Base-by-base conservation (phyloP, 495 filamentous ascomycete species). In the Penicillium samsonianum region DNA sequence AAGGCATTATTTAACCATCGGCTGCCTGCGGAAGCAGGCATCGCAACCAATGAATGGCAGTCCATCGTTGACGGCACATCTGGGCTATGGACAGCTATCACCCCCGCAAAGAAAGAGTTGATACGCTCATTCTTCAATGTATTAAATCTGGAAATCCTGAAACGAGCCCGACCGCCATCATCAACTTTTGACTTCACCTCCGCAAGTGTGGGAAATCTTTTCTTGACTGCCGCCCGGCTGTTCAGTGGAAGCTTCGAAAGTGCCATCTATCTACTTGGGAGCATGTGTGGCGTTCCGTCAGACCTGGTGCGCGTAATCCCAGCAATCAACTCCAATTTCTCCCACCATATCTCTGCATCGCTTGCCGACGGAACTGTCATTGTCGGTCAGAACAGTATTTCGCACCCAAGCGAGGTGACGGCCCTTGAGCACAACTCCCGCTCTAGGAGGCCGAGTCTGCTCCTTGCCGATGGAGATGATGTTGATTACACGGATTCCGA, bases 191-290 rank as follows among this genome's bases (percentile, higher is more conserved):
- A 94, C 71, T 98, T 96, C 67, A 84, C 88, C 25, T 84, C 84
- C 26, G 94, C 93, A 9, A 90, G 88, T 50, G 87, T 96, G n/a
- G 93, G 93, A 19, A 98, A 98, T 68, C 73, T 98, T 28, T 98
- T 98, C 72, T 73, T 98, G 50, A 96, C 94, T 9, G 82, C 91
- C 23, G 89, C 88, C 3, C 82, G 90, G 0, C 80, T 94, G 35
- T 92, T 93, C 68, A 87, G 87, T 5, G 90, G 91, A 30, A 88
- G 85, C 30, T 87, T 93, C 53, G 90, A 92, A 65, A 86, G 84
- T 40, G 89, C 88, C 37, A 91, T 95, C 53, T 94, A 91, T 65
- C 80, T 94, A 4, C 80, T 94, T 8, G 85, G 86, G 38, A 87
- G 84, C 59, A 92, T 97, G 65, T 92, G 91, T 54, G 82, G 82